phyloP scores from a whole-genome alignment of 1,284 basidiomycete species.

The Moesziomyces globuligerus region DNA sequence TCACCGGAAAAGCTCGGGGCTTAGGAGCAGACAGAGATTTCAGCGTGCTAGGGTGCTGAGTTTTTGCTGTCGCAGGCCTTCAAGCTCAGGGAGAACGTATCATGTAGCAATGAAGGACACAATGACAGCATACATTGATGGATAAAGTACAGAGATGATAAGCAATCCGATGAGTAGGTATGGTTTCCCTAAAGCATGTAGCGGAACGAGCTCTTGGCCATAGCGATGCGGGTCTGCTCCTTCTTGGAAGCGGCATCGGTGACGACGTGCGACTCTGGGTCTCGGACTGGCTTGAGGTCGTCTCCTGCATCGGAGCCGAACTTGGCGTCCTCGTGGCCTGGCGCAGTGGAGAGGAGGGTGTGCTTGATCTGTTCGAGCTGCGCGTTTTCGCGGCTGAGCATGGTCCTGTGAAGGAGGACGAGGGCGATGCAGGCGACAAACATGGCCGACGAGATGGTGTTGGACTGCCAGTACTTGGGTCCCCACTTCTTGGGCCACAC shows the following conservation, averaged over 20 bases:
- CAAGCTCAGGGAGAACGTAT: too few species aligned
- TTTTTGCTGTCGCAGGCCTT: too few species aligned
- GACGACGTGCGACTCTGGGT: conserved; percentile 8
- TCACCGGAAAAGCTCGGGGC: too few species aligned
- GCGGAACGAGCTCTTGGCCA: conserved; percentile 45
- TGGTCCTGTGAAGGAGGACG: conserved; percentile 40
- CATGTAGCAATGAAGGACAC: too few species aligned
- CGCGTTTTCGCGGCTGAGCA: conserved; percentile 42
- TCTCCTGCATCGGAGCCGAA: background rate
- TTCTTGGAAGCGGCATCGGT: conserved; percentile 16
- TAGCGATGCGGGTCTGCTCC: conserved; percentile 21
- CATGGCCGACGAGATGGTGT: conserved; percentile 42
- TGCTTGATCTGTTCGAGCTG: conserved; percentile 36
- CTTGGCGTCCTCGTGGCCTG: background rate
- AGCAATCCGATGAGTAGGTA: too few species aligned
- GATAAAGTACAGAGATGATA: too few species aligned
- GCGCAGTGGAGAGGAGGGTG: background rate
- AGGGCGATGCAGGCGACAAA: conserved; percentile 45
- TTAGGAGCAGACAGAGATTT: too few species aligned
- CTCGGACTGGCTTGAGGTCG: conserved; percentile 6
- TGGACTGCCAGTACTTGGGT: conserved; percentile 53
- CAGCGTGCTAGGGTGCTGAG: too few species aligned
- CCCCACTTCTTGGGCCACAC: conserved; percentile 53
- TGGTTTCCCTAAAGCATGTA: conserved; percentile 26
- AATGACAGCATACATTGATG: too few species aligned